These are phyloP conservation scores for Strombidium stylifer DNA, from an alignment of 73 alveolate species.

Conservation along the genomic window DNA sequence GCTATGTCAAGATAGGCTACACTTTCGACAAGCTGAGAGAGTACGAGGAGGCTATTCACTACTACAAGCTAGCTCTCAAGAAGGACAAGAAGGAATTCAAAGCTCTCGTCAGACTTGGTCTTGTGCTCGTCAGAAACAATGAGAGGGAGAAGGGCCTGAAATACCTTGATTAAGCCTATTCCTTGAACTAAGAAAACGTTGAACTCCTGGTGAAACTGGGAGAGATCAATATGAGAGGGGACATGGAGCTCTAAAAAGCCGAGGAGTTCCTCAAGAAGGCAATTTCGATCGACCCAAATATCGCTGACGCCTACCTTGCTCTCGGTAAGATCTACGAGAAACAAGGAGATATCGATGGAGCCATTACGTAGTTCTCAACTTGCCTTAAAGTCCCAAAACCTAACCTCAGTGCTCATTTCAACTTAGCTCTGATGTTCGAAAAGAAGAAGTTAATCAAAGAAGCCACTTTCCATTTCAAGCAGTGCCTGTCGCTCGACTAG, in stretches of 20 bases:
- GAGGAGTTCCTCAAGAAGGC: slow-evolving; percentile 66
- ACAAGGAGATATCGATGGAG: slow-evolving; percentile 69
- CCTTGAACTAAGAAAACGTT: slow-evolving; percentile 65
- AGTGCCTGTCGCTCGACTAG: slow-evolving; percentile 54
- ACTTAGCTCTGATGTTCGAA: slow-evolving; percentile 77
- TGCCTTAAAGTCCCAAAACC: slow-evolving; percentile 73
- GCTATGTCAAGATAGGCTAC: slow-evolving; percentile 68
- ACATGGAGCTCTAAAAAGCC: slow-evolving; percentile 64
- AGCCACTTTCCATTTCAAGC: slow-evolving; percentile 59
- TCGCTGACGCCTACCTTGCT: slow-evolving; percentile 80
- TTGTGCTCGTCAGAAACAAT: slow-evolving; percentile 68
- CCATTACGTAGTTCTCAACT: slow-evolving; percentile 59
- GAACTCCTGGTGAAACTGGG: slow-evolving; percentile 84
- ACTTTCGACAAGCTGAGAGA: slow-evolving; percentile 74
- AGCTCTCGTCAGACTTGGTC: slow-evolving; percentile 78
- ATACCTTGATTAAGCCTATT: slow-evolving; percentile 55
- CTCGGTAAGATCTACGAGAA: slow-evolving; percentile 83
- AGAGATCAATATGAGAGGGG: slow-evolving; percentile 63
- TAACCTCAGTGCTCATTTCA: slow-evolving; percentile 68
- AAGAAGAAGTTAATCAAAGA: slow-evolving; percentile 75
- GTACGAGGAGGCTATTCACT: slow-evolving; percentile 54
- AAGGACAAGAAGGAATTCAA: slow-evolving; percentile 51
- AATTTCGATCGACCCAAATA: slow-evolving; percentile 63
- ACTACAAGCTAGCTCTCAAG: slow-evolving; percentile 66
- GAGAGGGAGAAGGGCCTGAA: slow-evolving; percentile 69